phyloP scores from a whole-genome alignment of 805 yeast genomes.

The Candida verbasci region DNA sequence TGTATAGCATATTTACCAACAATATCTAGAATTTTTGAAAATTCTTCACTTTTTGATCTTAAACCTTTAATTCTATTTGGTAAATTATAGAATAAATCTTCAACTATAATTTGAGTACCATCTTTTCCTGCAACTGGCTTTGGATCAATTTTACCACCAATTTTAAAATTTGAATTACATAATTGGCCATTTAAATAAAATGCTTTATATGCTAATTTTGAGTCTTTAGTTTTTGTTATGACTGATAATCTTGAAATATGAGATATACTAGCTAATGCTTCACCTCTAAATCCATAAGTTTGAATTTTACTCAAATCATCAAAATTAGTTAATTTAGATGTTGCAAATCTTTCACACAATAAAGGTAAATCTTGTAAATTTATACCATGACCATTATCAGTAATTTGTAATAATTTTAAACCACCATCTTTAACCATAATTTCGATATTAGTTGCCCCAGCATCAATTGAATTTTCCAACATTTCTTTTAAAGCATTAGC shows the following conservation, averaged over 20 bases:
- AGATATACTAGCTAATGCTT: conserved; percentile 91
- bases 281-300: conserved; percentile 95
- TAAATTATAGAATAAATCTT: conserved; percentile 84
- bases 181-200: conserved; percentile 65
- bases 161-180: conserved; percentile 37
- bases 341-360: conserved; percentile 88
- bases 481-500: conserved; percentile 92
- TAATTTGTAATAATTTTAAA: conserved; percentile 73
- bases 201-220: conserved; percentile 68
- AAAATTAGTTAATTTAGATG: conserved; percentile 72
- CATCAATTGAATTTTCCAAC: conserved; percentile 90
- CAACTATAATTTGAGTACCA: conserved; percentile 84
- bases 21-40: conserved; percentile 71
- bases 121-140: conserved; percentile 78
- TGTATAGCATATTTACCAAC: conserved; percentile 82
- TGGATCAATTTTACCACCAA: conserved; percentile 40
- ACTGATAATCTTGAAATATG: conserved; percentile 83
- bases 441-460: conserved; percentile 69
- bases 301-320: conserved; percentile 68
- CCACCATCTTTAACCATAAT: conserved; percentile 91
- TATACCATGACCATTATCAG: conserved; percentile 89
- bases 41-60: conserved; percentile 68
- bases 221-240: conserved; percentile 60
- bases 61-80: conserved; percentile 74
- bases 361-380: conserved; percentile 64